phyloP scores from a whole-genome alignment of 2,329 filamentous ascomycete species.

The Aspergillus sojae region DNA sequence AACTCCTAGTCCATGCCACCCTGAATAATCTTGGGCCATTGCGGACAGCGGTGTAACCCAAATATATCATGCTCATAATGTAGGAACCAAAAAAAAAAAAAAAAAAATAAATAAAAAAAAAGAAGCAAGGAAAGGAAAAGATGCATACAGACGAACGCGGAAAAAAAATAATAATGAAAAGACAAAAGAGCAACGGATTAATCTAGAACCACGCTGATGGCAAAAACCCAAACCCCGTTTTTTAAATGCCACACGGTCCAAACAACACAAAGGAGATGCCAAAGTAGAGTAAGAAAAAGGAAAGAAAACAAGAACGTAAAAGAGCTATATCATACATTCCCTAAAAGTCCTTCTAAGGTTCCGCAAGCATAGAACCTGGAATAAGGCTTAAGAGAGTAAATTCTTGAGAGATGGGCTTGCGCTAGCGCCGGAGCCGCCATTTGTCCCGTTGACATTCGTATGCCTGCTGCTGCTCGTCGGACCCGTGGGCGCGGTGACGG shows the following conservation, averaged over 20 bases:
- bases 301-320: constrained; percentile 7
- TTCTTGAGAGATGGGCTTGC: constrained; percentile 77
- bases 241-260: constrained; percentile 11
- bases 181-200: neutral
- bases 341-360: neutral
- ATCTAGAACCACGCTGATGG: constrained; percentile 11
- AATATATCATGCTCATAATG: constrained; percentile 7
- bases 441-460: constrained; percentile 30
- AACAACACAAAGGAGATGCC: neutral
- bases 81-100: neutral
- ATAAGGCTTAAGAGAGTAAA: constrained; percentile 60
- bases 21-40: neutral
- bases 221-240: constrained; percentile 14
- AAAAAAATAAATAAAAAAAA: constrained; percentile 5
- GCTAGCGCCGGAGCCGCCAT: constrained; percentile 62
- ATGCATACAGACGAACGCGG: neutral
- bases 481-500: constrained; percentile 26
- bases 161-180: too few relatives aligned
- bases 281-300: constrained; percentile 6
- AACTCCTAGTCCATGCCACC: constrained; percentile 4
- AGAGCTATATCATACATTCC: constrained; percentile 22
- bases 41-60: constrained; percentile 2
- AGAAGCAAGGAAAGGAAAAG: neutral
- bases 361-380: neutral
- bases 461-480: constrained; percentile 32